Conservation (phyloP, 2,329 filamentous ascomycete species). For the Zasmidium angulare region DNA sequence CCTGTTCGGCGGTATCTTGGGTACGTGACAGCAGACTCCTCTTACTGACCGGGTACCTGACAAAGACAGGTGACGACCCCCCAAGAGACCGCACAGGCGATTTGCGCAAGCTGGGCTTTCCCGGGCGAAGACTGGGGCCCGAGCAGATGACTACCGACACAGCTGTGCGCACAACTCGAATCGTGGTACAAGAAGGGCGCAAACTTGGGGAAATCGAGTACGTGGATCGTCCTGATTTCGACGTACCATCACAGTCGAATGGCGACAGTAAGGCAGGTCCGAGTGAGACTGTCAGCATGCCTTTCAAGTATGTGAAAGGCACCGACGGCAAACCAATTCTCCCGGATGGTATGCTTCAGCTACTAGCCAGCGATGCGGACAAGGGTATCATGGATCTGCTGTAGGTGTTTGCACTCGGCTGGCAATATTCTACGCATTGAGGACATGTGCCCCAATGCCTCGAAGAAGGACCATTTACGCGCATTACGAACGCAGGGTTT, state of each 20-base stretch:
- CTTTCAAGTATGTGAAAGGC: conserved; percentile 88
- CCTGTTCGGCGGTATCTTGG: conserved; percentile 92
- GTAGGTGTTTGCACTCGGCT: too few relatives aligned
- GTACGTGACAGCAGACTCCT: conserved; percentile 36
- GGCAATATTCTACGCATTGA: too few relatives aligned
- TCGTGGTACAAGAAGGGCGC: conserved; percentile 84
- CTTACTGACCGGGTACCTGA: not conserved
- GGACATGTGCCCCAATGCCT: too few relatives aligned
- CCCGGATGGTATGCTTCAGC: conserved; percentile 93
- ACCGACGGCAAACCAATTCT: conserved; percentile 76
- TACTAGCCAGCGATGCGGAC: conserved; percentile 91
- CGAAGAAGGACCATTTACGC: too few relatives aligned
- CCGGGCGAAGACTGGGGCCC: conserved; percentile 80
- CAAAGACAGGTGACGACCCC: conserved; percentile 14
- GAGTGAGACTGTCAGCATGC: conserved; percentile 95
- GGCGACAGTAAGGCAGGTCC: conserved; percentile 22
- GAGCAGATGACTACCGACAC: conserved; percentile 99
- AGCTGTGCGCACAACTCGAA: conserved; percentile 86
- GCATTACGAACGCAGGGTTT: too few relatives aligned
- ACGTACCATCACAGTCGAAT: conserved; percentile 64
- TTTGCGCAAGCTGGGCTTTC: conserved; percentile 87
- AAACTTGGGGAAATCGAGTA: conserved; percentile 75
- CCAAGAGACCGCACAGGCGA: conserved; percentile 86
- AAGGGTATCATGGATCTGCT: conserved; percentile 87
- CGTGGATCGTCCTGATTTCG: conserved; percentile 84